Percentiles rank a stretch among this genome's conserved stretches.
phyloP scores from a whole-genome alignment of 805 yeast species.

The Candida endomychidarum region DNA sequence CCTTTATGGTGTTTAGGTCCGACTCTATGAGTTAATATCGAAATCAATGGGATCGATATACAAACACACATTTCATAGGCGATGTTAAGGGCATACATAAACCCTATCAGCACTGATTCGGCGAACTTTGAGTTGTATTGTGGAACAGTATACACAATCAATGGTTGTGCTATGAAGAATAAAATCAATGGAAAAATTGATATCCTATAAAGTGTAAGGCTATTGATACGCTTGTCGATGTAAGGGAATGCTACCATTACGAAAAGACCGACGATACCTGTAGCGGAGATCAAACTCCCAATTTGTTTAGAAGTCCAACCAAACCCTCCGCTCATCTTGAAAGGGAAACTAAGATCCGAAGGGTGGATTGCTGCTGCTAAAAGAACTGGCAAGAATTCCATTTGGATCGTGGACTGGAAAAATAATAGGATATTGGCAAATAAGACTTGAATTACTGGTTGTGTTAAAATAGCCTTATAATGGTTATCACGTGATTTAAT shows the following conservation, averaged over 20 bases:
- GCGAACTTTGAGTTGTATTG: constrained; percentile 28
- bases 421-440: constrained; percentile 32
- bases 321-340: constrained; percentile 33
- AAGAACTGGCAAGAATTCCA: constrained; percentile 35
- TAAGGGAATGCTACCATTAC: constrained; percentile 30
- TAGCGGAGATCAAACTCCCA: constrained; percentile 33
- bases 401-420: constrained; percentile 28
- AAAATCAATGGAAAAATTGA: constrained; percentile 42
- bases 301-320: constrained; percentile 28
- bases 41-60: constrained; percentile 50
- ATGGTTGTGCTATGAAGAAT: constrained; percentile 39
- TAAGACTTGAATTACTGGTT: constrained; percentile 28
- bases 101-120: constrained; percentile 17
- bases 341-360: constrained; percentile 24
- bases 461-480: constrained; percentile 21
- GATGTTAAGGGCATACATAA: constrained; percentile 25
- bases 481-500: constrained; percentile 6
- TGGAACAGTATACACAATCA: constrained; percentile 40
- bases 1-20: constrained; percentile 55
- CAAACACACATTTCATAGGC: constrained; percentile 38
- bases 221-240: constrained; percentile 29
- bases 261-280: constrained; percentile 29
- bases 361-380: constrained; percentile 13
- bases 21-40: constrained; percentile 52
- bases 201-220: neutral